These are phyloP conservation scores for Chalciporus piperatus DNA, from an alignment of 768 basidiomycete genomes.

Conservation along the genomic window DNA sequence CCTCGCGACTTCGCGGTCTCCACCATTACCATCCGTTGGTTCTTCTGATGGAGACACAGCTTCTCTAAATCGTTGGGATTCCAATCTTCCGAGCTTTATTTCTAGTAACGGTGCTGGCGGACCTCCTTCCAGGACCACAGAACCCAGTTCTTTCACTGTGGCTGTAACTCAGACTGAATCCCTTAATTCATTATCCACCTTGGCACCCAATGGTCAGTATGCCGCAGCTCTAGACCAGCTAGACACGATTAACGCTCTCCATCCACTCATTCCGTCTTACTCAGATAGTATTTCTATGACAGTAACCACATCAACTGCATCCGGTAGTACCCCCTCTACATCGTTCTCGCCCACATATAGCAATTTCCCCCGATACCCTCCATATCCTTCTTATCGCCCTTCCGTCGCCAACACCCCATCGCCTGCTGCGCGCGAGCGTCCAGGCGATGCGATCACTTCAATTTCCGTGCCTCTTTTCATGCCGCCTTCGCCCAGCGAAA, in stretches of 20 bases:
- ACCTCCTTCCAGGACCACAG: slow-evolving; percentile 1
- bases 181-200: slow-evolving; percentile 16
- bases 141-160: slow-evolving; percentile 8
- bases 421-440: slow-evolving; percentile 14
- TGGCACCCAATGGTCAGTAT: slow-evolving; percentile 21
- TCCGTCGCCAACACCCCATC: slow-evolving; percentile 10
- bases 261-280: slow-evolving; percentile 4
- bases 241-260: slow-evolving; percentile 6
- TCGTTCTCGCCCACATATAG: slow-evolving; percentile 21
- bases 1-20: slow-evolving; percentile 26
- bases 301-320: slow-evolving; percentile 8
- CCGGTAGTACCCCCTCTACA: slow-evolving; percentile 15
- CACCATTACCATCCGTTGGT: slow-evolving; percentile 25
- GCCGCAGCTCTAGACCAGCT: slow-evolving; percentile 9
- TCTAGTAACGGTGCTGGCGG: slow-evolving; percentile 6
- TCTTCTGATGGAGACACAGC: slow-evolving; percentile 17
- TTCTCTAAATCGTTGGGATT: slow-evolving; percentile 18
- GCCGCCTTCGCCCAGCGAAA: slow-evolving; percentile 16
- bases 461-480: slow-evolving; percentile 15
- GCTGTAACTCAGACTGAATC: slow-evolving; percentile 10
- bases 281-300: slow-evolving; percentile 10
- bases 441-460: slow-evolving; percentile 9
- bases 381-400: slow-evolving; percentile 25
- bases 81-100: slow-evolving; percentile 20
- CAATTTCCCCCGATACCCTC: slow-evolving; percentile 21